Conservation (phyloP, 2,329 filamentous ascomycete genomes). For the Hyphodiscus sp. region DNA sequence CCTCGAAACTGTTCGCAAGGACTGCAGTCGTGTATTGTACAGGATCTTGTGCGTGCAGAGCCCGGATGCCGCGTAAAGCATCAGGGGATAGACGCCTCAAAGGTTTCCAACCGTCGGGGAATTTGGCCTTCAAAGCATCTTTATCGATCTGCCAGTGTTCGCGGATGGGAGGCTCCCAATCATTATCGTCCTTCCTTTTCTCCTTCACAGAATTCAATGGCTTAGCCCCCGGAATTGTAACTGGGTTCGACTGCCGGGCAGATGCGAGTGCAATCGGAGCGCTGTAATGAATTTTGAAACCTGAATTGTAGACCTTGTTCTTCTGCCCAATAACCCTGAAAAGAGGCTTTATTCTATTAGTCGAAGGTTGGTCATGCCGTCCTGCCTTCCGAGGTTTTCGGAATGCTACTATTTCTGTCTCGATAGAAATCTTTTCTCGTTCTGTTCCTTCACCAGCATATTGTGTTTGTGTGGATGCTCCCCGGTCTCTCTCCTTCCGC, state of each 20-base stretch:
- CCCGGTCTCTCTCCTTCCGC: too few relatives aligned
- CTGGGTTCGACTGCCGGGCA: background rate
- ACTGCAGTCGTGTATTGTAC: constrained; percentile 67
- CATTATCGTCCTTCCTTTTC: constrained; percentile 4
- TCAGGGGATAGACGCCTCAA: constrained; percentile 86
- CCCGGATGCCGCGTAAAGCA: constrained; percentile 81
- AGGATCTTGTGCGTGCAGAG: constrained; percentile 71
- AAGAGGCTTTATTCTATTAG: background rate
- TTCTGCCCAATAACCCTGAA: constrained; percentile 2
- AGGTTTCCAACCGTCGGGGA: constrained; percentile 75
- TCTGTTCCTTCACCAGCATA: too few relatives aligned
- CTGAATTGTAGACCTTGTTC: constrained; percentile 3
- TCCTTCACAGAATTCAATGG: background rate
- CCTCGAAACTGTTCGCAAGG: constrained; percentile 71
- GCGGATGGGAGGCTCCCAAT: constrained; percentile 22
- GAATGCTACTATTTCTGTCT: too few relatives aligned
- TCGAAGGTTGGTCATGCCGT: background rate
- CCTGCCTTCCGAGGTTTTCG: too few relatives aligned
- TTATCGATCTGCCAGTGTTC: constrained; percentile 74
- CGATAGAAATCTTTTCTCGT: too few relatives aligned
- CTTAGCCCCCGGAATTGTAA: background rate
- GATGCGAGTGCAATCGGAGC: background rate
- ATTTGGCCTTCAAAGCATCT: constrained; percentile 66
- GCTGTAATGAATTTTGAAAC: constrained; percentile 12
- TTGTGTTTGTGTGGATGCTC: too few relatives aligned